Evolutionary conservation across 257 asterid species (phyloP).

Genomic region (Jasminum sambac): DNA sequence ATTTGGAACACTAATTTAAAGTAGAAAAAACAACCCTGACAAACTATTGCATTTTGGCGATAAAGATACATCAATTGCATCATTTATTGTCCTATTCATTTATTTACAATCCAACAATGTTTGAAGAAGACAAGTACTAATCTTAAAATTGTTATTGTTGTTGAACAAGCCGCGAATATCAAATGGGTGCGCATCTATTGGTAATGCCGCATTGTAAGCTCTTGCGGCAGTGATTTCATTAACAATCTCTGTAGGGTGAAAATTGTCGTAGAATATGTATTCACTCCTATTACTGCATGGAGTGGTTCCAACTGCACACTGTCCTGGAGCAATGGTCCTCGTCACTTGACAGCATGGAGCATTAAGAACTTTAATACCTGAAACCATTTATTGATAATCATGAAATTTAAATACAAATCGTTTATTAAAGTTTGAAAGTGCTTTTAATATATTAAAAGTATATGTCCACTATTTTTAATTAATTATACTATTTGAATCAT

Average conservation of each 20-base stretch:
- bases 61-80: background rate
- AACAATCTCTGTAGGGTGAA: conserved; percentile 32
- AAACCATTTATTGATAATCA: background rate
- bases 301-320: conserved; percentile 21
- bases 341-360: conserved; percentile 38
- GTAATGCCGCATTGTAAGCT: conserved; percentile 26
- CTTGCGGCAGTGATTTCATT: conserved; percentile 16
- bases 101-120: background rate
- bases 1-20: too few species aligned
- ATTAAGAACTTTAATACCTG: conserved; percentile 30
- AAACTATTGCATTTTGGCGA: too few species aligned
- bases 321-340: conserved; percentile 12
- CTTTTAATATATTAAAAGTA: too few species aligned
- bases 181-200: conserved; percentile 36
- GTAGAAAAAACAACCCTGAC: too few species aligned
- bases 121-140: background rate
- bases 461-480: too few species aligned
- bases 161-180: conserved; percentile 37
- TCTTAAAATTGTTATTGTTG: conserved; percentile 8
- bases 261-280: conserved; percentile 38
- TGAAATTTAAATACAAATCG: too few species aligned
- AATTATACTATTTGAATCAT: too few species aligned
- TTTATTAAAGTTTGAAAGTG: too few species aligned
- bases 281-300: conserved; percentile 37
- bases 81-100: background rate